Evolutionary conservation across 2,329 filamentous ascomycete species (phyloP), one percentile per base, ranked within the genome.

Genomic region (Monilinia fructigena): DNA sequence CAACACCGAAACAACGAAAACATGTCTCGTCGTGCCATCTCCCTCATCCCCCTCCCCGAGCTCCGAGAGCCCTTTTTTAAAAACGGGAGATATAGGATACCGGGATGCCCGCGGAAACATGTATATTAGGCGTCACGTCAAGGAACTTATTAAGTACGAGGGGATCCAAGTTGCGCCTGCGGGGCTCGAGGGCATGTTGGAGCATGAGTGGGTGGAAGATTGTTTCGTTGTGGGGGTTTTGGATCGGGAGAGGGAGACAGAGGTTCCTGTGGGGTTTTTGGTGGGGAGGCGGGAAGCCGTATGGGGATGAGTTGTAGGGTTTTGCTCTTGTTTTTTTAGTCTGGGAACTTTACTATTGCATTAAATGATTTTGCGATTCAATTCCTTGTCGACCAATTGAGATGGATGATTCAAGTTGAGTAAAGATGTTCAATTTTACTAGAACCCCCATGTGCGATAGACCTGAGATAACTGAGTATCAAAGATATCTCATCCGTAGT

Each of bases 91-190:
- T 73, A 86, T 96, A 50, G 90, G 91, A 6, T 88, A 89, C 70
- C 85, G 89, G 72, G 90, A 96, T 74, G 79, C 83, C 59, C 82
- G 89, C 61, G 90, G 90, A 55, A 91, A 95, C 73, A 89, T 95
- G 73, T 96, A 88, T 80, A 93, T 96, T 75, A 95, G 92, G 1
- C 93, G 96, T 75, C 89, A 93, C 11, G 81, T 92, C 48, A 92
- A 91, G 79, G 85, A 86, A 75, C 71, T 86, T 67, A 86, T 87
- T 72, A 83, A 83, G 72, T 82, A 82, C 70, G 83, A 90, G 77
- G 87, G 87, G 0, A 89, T 88, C 78, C 87, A 89, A 74, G 87
- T 89, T 4, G 81, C 87, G 0, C 87, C 87, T 0, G 87, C 87
- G 2, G 87, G 89, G 75, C 79, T 90, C 18, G 87, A 83, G 67